Base-by-base conservation (phyloP, 345 rosid species). In the Iberis pinnata region DNA sequence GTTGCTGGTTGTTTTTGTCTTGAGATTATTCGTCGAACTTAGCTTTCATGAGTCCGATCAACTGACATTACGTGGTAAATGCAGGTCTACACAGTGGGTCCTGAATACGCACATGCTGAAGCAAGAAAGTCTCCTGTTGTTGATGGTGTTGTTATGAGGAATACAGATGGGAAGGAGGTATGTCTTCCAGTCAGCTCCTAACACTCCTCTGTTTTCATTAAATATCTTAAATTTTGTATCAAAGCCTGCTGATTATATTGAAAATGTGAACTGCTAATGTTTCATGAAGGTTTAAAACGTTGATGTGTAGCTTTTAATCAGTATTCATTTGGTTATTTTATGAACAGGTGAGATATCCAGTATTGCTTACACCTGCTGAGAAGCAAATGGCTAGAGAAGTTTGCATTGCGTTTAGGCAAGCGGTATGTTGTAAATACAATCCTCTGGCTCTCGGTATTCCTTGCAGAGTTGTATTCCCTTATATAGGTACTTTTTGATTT, bases 111-210 rank as follows among this genome's bases (percentile, higher is more conserved):
- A 25, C 99, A 93, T 70, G 99, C 99, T 43, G 99, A 93, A 75
- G 99, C 99, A 46, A 86, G 99, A 76, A 93, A 93, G 73, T 93
- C 99, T 42, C 99, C 99, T 39, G 99, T 93, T 71, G 99, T 93
- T 41, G 99, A 93, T 75, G 99, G 99, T 55, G 99, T 93, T 69
- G 99, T 93, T 25, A 80, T 93, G 97, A 80, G 99, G 78, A 93
- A 93, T 68, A 79, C 68, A 27, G 97, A 88, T 69, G 99, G 97
- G 36, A 93, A 93, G 78, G 99, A 93, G 68, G 99, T 93, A 83
- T 60, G 85, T 77, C 11, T 46, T 19, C 26, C 44, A 51, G 12
- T 36, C 24, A 35, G 27, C 43, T n/a, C 24, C 39, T 37, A 18
- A 25, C 10, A 7, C 6, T 25, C 40, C 48, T 49, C 17, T 12